Conservation (phyloP, 2,329 filamentous ascomycete species). For the Pseudonectria foliicola region DNA sequence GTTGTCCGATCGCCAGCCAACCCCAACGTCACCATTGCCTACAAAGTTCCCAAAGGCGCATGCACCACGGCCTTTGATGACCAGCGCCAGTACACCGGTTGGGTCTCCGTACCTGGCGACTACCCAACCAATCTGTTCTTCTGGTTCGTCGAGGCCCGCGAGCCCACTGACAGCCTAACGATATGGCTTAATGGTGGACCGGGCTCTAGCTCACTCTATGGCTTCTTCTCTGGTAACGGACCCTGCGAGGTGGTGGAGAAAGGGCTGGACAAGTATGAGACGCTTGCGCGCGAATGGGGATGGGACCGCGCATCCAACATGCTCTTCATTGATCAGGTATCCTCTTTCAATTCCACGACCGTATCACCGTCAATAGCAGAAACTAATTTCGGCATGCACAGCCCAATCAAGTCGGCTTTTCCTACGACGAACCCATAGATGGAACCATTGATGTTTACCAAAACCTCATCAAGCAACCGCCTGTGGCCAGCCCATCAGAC, state of each 20-base stretch:
- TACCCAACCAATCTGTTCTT: slow-evolving; percentile 47
- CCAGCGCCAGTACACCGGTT: slow-evolving; percentile 65
- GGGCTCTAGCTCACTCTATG: slow-evolving; percentile 57
- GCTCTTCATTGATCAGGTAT: slow-evolving; percentile 51
- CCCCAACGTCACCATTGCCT: slow-evolving; percentile 57
- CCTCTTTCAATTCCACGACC: too few species aligned
- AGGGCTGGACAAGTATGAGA: slow-evolving; percentile 43
- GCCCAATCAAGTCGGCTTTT: slow-evolving; percentile 64
- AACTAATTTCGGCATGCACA: slow-evolving; percentile 25
- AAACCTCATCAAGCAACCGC: slow-evolving; percentile 26
- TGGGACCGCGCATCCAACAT: slow-evolving; percentile 53
- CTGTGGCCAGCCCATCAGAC: slow-evolving; percentile 10
- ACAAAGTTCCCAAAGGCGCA: slow-evolving; percentile 53
- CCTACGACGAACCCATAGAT: slow-evolving; percentile 57
- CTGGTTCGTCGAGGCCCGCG: slow-evolving; percentile 41
- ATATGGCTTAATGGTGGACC: slow-evolving; percentile 65
- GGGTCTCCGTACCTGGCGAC: slow-evolving; percentile 54
- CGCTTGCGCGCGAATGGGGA: slow-evolving; percentile 53
- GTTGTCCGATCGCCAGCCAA: slow-evolving; percentile 57
- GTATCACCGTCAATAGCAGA: too few species aligned
- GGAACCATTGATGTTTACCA: slow-evolving; percentile 46
- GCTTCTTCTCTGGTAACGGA: slow-evolving; percentile 55
- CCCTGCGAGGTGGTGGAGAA: slow-evolving; percentile 44
- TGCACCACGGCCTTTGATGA: slow-evolving; percentile 58
- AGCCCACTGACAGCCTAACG: slow-evolving; percentile 36